phyloP scores from a whole-genome alignment of 345 rosid species.

The Salix purpurea region DNA sequence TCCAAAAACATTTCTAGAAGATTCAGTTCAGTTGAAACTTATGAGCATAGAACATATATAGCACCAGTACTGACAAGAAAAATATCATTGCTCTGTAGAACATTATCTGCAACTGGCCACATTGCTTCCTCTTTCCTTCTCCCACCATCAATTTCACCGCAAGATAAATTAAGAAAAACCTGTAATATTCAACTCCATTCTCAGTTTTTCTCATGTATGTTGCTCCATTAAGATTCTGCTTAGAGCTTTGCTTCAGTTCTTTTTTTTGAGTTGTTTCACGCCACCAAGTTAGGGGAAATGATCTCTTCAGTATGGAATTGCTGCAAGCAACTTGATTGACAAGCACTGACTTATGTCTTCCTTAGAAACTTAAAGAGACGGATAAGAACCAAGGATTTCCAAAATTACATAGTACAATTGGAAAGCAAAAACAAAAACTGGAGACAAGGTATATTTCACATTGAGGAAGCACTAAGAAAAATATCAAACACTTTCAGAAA shows the following conservation, averaged over 20 bases:
- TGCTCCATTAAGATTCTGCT: background rate
- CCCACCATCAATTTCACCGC: background rate
- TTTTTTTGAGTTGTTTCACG: background rate
- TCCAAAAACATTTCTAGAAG: too few relatives aligned
- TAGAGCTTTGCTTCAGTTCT: background rate
- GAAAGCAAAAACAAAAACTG: too few relatives aligned
- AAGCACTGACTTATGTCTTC: constrained; percentile 50
- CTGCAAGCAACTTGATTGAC: background rate
- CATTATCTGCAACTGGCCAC: background rate
- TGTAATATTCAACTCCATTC: background rate
- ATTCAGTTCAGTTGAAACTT: too few relatives aligned
- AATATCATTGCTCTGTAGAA: too few relatives aligned
- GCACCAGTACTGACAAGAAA: too few relatives aligned
- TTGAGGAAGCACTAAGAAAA: too few relatives aligned
- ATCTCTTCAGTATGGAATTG: background rate
- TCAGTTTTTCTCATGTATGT: background rate
- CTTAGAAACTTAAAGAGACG: constrained; percentile 72
- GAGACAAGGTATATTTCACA: too few relatives aligned
- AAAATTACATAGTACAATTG: too few relatives aligned
- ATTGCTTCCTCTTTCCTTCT: background rate
- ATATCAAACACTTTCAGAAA: too few relatives aligned
- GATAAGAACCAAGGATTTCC: too few relatives aligned
- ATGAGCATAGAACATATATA: too few relatives aligned
- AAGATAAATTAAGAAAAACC: background rate
- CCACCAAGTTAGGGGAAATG: too few relatives aligned